Evolutionary conservation across 2,329 filamentous ascomycete genomes (phyloP).

Genomic region (Xylaria sp.): DNA sequence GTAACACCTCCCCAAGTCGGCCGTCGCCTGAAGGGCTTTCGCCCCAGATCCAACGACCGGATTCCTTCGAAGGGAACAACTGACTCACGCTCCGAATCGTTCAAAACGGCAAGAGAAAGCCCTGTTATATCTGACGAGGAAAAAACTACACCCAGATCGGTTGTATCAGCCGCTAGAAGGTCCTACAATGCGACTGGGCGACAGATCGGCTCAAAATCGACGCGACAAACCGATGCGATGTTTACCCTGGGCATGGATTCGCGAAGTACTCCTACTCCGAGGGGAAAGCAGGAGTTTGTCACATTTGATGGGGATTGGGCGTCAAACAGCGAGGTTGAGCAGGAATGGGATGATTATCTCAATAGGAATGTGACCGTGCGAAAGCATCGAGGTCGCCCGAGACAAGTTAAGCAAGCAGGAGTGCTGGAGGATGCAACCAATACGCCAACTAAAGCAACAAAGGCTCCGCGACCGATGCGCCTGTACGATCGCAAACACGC

Average conservation of each 20-base stretch:
- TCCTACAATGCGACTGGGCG: conserved; percentile 44
- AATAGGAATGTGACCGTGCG: conserved; percentile 50
- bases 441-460: conserved; percentile 48
- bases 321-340: conserved; percentile 42
- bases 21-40: conserved; percentile 40
- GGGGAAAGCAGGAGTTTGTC: conserved; percentile 44
- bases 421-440: conserved; percentile 45
- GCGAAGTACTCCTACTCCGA: conserved; percentile 38
- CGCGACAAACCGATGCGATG: conserved; percentile 36
- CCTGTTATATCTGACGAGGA: conserved; percentile 55
- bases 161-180: conserved; percentile 37
- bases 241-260: conserved; percentile 41
- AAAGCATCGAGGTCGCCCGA: conserved; percentile 37
- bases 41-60: conserved; percentile 45
- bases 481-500: conserved; percentile 39
- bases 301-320: conserved; percentile 57
- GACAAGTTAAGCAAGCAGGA: conserved; percentile 32
- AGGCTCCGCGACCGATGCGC: conserved; percentile 44
- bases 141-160: conserved; percentile 38
- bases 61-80: conserved; percentile 47
- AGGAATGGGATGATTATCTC: conserved; percentile 52
- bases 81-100: conserved; percentile 63
- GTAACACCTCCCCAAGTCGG: conserved; percentile 61
- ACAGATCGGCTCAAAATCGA: conserved; percentile 30
- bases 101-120: conserved; percentile 64